Base-by-base conservation (phyloP, 805 yeast genomes). In the Starmerella kuoi region DNA sequence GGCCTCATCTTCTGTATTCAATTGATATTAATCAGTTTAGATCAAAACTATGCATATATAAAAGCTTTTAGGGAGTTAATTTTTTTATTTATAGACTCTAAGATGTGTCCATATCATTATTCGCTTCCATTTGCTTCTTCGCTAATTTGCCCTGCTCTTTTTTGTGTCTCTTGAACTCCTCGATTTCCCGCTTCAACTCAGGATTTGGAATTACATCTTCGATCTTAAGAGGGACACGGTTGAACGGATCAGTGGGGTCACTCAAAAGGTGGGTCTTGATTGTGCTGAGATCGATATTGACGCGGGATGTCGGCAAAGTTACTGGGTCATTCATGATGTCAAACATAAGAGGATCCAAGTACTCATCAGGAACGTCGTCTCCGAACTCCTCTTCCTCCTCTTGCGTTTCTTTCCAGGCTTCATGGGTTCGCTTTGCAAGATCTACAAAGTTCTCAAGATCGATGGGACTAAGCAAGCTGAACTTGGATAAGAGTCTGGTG, bases 311-410 rank as follows among this genome's bases (percentile, higher is more conserved):
- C 7, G 99, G 99, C 53, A 91, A 69, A n/a, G 73, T 79, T 4
- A 91, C 98, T 0, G 99, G 99, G 59, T 91, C 94, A 52, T 77
- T 81, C 98, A 91, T 91, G 37, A 91, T 59, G 1, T 95, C 83
- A 61, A 70, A 91, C 97, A 91, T 88, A 54, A 91, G 72, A 12
- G 99, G 99, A 66, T 91, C 99, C 53, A 91, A 72, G 58, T 79
- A 91, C 60, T 91, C 97, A 58, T 91, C 98, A 0, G 99, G 99
- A 15, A 83, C 73, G 40, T 91, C 98, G 21, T 94, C 96, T 52
- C 84, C 68, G 57, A 85, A 95, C 48, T 74, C 56, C 49, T 88
- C 96, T 56, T 84, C 94, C 48, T 76, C 82, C 51, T 80, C 93
- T 46, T 81, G 88, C 12, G 52, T 56, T 33, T 59, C 61, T 40